These are phyloP conservation scores for Peronospora destructor DNA, from an alignment of 352 stramenopile species.

Conservation along the genomic window DNA sequence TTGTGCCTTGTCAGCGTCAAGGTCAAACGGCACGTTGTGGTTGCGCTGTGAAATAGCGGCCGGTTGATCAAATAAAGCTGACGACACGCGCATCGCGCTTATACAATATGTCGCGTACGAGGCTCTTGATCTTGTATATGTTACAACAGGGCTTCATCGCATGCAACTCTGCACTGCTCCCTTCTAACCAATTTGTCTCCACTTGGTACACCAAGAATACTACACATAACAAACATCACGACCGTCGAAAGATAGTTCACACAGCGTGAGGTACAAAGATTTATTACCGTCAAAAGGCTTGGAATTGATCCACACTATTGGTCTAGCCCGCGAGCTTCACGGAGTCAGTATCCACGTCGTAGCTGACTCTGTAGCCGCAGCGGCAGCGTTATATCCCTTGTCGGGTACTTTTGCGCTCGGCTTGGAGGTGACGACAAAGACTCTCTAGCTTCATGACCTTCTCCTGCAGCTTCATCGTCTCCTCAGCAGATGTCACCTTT, in stretches of 20 bases:
- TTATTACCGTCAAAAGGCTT: conserved; percentile 27
- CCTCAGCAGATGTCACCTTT: conserved; percentile 49
- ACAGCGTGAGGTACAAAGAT: conserved; percentile 2
- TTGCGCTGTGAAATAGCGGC: neutral
- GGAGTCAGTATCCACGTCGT: neutral
- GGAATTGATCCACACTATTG: conserved; percentile 20
- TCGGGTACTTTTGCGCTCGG: conserved; percentile 55
- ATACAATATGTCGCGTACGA: conserved; percentile 42
- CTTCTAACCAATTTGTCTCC: conserved; percentile 6
- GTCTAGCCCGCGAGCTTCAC: neutral
- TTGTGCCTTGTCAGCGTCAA: neutral
- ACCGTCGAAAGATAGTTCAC: conserved; percentile 9
- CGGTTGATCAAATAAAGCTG: conserved; percentile 10
- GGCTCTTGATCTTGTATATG: conserved; percentile 70
- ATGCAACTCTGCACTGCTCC: neutral
- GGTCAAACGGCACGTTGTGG: conserved; percentile 15
- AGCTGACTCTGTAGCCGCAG: conserved; percentile 24
- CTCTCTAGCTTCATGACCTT: conserved; percentile 82
- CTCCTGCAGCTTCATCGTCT: conserved; percentile 65
- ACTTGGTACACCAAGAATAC: conserved; percentile 1
- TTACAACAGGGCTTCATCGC: conserved; percentile 46
- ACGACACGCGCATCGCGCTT: neutral
- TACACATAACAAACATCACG: conserved; percentile 7
- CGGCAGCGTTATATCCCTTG: conserved; percentile 22
- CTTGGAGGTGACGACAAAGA: conserved; percentile 76